Evolutionary conservation across 192 early-diverging fungal genomes (phyloP).

Genomic region (Coemansia sp.): DNA sequence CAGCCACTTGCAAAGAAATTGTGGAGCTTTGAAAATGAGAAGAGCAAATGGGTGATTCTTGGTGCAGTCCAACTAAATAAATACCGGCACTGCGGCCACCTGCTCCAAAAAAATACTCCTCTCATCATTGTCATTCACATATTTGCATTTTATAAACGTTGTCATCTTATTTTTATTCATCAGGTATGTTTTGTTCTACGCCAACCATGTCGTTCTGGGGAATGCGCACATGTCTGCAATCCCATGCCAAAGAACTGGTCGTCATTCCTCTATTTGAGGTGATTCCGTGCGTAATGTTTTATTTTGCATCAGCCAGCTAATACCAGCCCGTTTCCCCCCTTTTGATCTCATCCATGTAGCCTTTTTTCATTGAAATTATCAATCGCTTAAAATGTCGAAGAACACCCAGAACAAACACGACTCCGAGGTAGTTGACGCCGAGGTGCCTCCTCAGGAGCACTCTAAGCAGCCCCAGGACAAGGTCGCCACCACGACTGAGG

Average conservation of each 20-base stretch:
- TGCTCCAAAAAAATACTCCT: background rate
- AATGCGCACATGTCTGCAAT: background rate
- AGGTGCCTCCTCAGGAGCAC: slow-evolving; percentile 55
- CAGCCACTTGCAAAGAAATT: background rate
- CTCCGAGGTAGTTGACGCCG: slow-evolving; percentile 63
- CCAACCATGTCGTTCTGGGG: background rate
- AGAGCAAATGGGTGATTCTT: background rate
- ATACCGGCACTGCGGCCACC: background rate
- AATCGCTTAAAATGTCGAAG: slow-evolving; percentile 54
- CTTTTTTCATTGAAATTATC: background rate
- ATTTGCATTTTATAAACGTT: background rate
- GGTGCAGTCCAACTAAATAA: background rate
- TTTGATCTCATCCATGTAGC: background rate
- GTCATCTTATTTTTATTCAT: background rate
- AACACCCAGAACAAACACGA: slow-evolving; percentile 61
- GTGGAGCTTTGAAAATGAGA: background rate
- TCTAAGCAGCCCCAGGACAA: slow-evolving; percentile 75
- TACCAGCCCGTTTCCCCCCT: background rate
- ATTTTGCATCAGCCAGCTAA: background rate
- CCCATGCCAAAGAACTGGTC: background rate
- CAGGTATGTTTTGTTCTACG: background rate
- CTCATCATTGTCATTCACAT: background rate
- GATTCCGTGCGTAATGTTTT: background rate
- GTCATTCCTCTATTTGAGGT: background rate
- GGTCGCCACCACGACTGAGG: slow-evolving; percentile 75